These are phyloP conservation scores for Lithohypha guttulata DNA, from an alignment of 2,329 filamentous ascomycete species.

Conservation along the genomic window DNA sequence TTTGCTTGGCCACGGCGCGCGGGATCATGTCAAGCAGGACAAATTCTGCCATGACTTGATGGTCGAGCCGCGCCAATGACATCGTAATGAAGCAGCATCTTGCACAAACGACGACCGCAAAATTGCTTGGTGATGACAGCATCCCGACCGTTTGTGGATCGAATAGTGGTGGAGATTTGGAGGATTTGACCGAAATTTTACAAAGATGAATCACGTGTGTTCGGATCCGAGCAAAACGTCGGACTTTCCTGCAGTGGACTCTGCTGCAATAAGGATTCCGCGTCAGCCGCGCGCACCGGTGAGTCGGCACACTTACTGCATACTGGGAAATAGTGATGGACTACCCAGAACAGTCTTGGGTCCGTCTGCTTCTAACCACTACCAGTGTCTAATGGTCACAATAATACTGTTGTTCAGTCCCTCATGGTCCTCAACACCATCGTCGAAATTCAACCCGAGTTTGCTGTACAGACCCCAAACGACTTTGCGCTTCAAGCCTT, in stretches of 20 bases:
- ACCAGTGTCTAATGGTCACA: slow-evolving; percentile 19
- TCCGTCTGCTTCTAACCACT: too few species aligned
- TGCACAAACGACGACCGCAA: not conserved
- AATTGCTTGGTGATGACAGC: not conserved
- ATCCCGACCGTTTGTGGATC: not conserved
- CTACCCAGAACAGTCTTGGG: too few species aligned
- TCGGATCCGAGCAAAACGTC: not conserved
- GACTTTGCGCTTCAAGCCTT: slow-evolving; percentile 72
- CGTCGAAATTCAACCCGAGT: slow-evolving; percentile 45
- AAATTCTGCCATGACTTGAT: too few species aligned
- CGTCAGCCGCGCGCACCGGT: too few species aligned
- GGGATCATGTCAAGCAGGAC: too few species aligned
- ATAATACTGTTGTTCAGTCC: slow-evolving; percentile 16
- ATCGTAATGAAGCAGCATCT: not conserved
- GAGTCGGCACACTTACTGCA: too few species aligned
- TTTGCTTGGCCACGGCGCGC: too few species aligned
- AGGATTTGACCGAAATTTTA: not conserved
- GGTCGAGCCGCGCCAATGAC: not conserved
- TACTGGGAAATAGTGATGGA: too few species aligned
- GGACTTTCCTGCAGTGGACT: too few species aligned
- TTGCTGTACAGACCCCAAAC: slow-evolving; percentile 47
- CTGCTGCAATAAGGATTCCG: too few species aligned
- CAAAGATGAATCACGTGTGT: not conserved
- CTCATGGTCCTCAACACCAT: slow-evolving; percentile 17
- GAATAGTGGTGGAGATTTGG: not conserved